These are phyloP conservation scores for Thielaviopsis punctulata DNA, from an alignment of 2,329 filamentous ascomycete genomes.

Conservation along the genomic window DNA sequence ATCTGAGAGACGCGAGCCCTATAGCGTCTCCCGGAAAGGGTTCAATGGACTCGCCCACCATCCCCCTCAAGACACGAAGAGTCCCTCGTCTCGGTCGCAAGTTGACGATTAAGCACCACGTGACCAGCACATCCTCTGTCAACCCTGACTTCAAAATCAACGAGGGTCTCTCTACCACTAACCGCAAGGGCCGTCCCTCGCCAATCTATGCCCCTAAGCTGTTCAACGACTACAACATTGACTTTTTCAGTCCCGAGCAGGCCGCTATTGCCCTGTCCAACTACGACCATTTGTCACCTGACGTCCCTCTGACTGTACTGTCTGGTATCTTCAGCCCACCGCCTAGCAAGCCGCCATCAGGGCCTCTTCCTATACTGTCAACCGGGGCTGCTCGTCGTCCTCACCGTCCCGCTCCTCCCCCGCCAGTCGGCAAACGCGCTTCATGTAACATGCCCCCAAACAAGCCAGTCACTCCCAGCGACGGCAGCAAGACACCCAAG, in stretches of 20 bases:
- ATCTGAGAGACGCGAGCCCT: background rate
- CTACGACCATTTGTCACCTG: background rate
- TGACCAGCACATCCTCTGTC: background rate
- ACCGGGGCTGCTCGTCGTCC: background rate
- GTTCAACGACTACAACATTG: conserved; percentile 2
- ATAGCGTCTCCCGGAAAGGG: background rate
- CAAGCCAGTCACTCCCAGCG: no score
- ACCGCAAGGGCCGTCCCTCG: background rate
- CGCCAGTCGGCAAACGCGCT: background rate
- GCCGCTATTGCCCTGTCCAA: conserved; percentile 1
- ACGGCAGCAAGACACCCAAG: background rate
- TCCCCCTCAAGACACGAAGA: background rate
- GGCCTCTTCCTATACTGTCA: background rate
- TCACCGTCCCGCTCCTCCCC: background rate
- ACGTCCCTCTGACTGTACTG: background rate
- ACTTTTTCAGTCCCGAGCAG: conserved; percentile 9
- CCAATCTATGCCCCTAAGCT: conserved; percentile 7
- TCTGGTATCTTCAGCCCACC: background rate
- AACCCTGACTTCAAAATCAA: background rate
- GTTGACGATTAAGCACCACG: background rate
- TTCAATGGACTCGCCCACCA: background rate
- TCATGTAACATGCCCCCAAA: no score
- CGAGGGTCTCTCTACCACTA: background rate
- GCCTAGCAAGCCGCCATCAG: background rate
- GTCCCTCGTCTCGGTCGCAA: background rate